Evolutionary conservation across 805 yeast genomes (phyloP).

Genomic region (Wickerhamomyces pijperi): DNA sequence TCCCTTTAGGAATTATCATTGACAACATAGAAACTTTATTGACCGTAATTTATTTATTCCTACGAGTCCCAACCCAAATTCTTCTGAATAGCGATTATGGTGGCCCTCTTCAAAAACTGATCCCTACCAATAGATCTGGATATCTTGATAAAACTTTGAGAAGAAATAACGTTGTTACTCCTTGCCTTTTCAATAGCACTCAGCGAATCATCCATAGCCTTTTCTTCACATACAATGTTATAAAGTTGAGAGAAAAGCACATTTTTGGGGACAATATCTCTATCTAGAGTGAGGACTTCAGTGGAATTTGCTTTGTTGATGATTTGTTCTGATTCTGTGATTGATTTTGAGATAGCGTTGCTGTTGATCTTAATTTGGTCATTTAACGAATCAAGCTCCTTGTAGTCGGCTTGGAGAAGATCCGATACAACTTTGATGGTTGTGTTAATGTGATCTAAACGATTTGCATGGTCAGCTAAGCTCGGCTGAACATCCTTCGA

Average conservation of each 20-base stretch:
- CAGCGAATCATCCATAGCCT: conserved; percentile 61
- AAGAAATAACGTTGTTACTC: conserved; percentile 32
- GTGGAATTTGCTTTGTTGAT: conserved; percentile 21
- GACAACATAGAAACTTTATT: too few relatives aligned
- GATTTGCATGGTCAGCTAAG: too few relatives aligned
- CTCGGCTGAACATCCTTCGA: too few relatives aligned
- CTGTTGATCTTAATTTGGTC: conserved; percentile 20
- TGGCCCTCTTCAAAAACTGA: conserved; percentile 43
- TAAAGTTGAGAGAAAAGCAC: conserved; percentile 50
- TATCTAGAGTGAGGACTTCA: conserved; percentile 27
- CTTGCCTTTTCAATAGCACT: conserved; percentile 46
- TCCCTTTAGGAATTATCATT: too few relatives aligned
- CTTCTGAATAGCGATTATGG: too few relatives aligned
- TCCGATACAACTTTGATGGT: conserved; percentile 2
- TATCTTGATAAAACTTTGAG: conserved; percentile 19
- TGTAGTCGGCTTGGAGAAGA: background rate
- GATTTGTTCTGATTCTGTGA: conserved; percentile 19
- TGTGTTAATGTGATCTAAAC: conserved; percentile 10
- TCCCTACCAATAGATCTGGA: conserved; percentile 50
- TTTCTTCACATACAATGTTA: conserved; percentile 50
- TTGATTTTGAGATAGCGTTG: conserved; percentile 18
- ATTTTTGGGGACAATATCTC: conserved; percentile 38
- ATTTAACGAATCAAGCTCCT: conserved; percentile 4
- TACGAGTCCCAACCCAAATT: too few relatives aligned
- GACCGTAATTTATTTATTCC: too few relatives aligned